Conservation (phyloP, 192 early-diverging fungal genomes). For the Entomortierella beljakovae region DNA sequence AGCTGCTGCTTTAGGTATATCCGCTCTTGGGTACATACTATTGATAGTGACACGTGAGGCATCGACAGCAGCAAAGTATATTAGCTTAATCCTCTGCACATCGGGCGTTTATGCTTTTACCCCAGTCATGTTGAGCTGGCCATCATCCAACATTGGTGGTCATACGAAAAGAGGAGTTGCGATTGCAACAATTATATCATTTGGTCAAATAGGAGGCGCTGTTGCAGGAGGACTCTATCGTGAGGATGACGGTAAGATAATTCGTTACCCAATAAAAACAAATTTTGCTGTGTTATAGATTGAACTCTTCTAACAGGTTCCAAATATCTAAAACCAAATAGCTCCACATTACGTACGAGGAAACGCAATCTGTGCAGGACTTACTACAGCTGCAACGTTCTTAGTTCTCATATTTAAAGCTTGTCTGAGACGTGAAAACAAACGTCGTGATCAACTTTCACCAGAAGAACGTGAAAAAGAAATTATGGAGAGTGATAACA, state of each 20-base stretch:
- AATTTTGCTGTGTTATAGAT: no score
- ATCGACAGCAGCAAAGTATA: conserved; percentile 41
- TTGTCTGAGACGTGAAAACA: conserved; percentile 71
- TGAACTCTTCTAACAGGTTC: no score
- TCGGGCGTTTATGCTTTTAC: conserved; percentile 60
- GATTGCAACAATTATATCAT: conserved; percentile 68
- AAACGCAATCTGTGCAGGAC: conserved; percentile 57
- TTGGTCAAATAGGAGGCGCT: conserved; percentile 77
- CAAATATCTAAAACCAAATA: no score
- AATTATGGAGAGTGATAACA: conserved; percentile 52
- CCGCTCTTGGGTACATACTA: conserved; percentile 56
- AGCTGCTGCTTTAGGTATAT: conserved; percentile 34
- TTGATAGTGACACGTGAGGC: conserved; percentile 41
- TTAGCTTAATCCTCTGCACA: conserved; percentile 45
- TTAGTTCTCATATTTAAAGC: conserved; percentile 61
- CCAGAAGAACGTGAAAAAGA: conserved; percentile 60
- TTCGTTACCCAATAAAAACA: no score
- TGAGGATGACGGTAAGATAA: conserved; percentile 57
- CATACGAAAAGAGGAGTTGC: conserved; percentile 77
- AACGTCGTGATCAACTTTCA: conserved; percentile 58
- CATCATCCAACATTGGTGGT: conserved; percentile 72
- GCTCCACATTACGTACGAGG: conserved; percentile 39
- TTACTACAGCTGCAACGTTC: conserved; percentile 59
- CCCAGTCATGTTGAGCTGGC: conserved; percentile 67
- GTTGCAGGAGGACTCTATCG: conserved; percentile 79